Base-by-base conservation (phyloP, 2,329 filamentous ascomycete genomes). In the Exophiala bonariae region DNA sequence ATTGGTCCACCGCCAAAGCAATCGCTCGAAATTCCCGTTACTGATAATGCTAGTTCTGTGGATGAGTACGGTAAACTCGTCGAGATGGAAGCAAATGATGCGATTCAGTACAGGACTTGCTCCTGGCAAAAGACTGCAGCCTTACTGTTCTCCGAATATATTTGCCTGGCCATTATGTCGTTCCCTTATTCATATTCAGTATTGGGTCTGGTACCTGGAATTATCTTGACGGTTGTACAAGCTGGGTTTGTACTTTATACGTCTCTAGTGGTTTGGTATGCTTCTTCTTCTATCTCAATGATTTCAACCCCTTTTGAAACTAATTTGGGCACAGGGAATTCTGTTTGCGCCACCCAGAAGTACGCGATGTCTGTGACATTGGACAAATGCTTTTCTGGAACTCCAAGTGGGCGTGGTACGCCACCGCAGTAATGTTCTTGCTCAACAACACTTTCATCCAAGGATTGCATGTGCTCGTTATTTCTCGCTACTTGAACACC, bases 101-200 rank as follows among this genome's bases (percentile, higher is more conserved):
- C 83, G 9, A 96, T 96, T 68, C 85, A 95, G 71, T 96, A 96
- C 66, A 80, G 91, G 51, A 95, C 90, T 31, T 96, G 91, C 71
- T 91, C 85, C 58, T 96, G 91, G 91, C 86, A 88, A 63, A 96
- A 96, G 86, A 96, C 91, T 43, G 89, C 91, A 0, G 89, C 86
- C 1, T 68, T 96, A 58, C 81, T 96, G 41, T 96, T 96, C 70
- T 93, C 89, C 41, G 91, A 96, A 74, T 96, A 96, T 66, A 96
- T 96, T 50, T 95, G 89, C 66, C 72, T 96, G 69, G 80, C 80
- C 17, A 96, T 96, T 64, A 96, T 96, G 90, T 95, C 88, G 41
- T 96, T 96, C 59, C 91, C 91, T 0, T 95, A 87, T 79, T 95
- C 89, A 0, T 96, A 96, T 68, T 88, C 89, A 34, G 73, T 92